Conservation (phyloP, 106 monocot species). For the Apostasia shenzhenica region DNA sequence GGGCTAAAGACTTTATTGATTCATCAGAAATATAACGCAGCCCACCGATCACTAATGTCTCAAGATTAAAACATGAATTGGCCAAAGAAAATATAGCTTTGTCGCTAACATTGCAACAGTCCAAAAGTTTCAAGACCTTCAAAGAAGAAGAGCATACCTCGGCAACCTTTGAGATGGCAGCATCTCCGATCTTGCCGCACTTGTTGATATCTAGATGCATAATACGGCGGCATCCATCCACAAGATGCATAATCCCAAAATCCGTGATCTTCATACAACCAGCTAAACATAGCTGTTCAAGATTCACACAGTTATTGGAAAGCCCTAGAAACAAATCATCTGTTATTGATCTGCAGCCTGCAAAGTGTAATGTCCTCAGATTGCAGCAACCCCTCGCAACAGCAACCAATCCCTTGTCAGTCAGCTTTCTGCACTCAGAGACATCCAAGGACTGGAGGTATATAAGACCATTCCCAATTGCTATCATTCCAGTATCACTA, state of each 20-base stretch:
- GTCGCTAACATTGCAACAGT: constrained; percentile 48
- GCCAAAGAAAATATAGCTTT: constrained; percentile 50
- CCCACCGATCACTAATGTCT: constrained; percentile 69
- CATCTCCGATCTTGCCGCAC: constrained; percentile 69
- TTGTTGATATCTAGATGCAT: constrained; percentile 72
- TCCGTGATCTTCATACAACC: constrained; percentile 72
- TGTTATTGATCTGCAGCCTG: constrained; percentile 53
- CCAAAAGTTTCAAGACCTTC: constrained; percentile 51
- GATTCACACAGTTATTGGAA: constrained; percentile 44
- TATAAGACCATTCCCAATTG: constrained; percentile 38
- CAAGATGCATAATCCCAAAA: constrained; percentile 46
- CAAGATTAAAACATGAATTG: constrained; percentile 55
- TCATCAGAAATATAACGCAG: constrained; percentile 62
- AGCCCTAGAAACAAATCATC: constrained; percentile 46
- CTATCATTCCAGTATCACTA: constrained; percentile 60
- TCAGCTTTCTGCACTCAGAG: constrained; percentile 70
- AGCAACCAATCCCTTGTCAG: constrained; percentile 63
- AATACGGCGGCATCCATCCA: constrained; percentile 55
- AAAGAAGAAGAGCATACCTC: constrained; percentile 49
- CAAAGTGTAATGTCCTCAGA: constrained; percentile 40
- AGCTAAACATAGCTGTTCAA: constrained; percentile 57
- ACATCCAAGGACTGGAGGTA: constrained; percentile 67
- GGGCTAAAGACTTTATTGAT: constrained; percentile 34
- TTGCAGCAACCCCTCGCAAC: constrained; percentile 42
- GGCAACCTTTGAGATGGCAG: constrained; percentile 46